These are phyloP conservation scores for Pulveroboletus sp. DNA, from an alignment of 768 basidiomycete species.

Conservation along the genomic window DNA sequence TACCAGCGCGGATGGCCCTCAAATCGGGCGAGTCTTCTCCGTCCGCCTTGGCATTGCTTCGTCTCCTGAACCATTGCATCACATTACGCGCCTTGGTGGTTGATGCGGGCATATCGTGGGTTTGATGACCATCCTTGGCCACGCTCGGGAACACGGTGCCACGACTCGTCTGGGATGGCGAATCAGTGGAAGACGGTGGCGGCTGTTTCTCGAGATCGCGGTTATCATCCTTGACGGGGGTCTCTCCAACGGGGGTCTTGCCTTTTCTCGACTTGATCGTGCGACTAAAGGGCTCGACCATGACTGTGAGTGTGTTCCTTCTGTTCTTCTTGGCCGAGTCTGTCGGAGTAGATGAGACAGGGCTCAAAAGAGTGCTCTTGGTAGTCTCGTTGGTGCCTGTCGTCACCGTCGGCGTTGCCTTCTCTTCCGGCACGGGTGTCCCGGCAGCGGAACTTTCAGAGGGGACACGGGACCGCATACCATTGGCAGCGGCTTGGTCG, in stretches of 20 bases:
- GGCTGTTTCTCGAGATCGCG: conserved; percentile 36
- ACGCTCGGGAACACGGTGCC: conserved; percentile 26
- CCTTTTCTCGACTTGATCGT: conserved; percentile 36
- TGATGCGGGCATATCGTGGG: conserved; percentile 57
- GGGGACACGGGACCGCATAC: conserved; percentile 39
- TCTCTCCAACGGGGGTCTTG: conserved; percentile 32
- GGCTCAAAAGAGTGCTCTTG: conserved; percentile 36
- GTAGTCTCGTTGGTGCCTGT: conserved; percentile 17
- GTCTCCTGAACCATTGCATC: conserved; percentile 96
- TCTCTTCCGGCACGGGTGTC: conserved; percentile 18
- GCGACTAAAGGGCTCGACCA: conserved; percentile 75
- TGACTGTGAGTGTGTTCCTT: conserved; percentile 83
- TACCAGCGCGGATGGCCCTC: conserved; percentile 15
- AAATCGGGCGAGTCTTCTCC: conserved; percentile 20
- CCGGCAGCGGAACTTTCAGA: conserved; percentile 38
- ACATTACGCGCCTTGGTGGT: conserved; percentile 91
- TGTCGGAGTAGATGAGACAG: conserved; percentile 27
- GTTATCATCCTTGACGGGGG: conserved; percentile 44
- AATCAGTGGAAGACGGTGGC: conserved; percentile 28
- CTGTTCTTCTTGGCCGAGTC: conserved; percentile 54
- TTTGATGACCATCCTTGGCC: conserved; percentile 24
- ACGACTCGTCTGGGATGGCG: conserved; percentile 27
- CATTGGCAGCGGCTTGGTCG: conserved; percentile 32
- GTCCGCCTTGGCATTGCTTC: conserved; percentile 47
- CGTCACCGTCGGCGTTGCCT: conserved; percentile 6